Evolutionary conservation across 495 filamentous ascomycete species (phyloP).

Genomic region (Filosporella fistucella): DNA sequence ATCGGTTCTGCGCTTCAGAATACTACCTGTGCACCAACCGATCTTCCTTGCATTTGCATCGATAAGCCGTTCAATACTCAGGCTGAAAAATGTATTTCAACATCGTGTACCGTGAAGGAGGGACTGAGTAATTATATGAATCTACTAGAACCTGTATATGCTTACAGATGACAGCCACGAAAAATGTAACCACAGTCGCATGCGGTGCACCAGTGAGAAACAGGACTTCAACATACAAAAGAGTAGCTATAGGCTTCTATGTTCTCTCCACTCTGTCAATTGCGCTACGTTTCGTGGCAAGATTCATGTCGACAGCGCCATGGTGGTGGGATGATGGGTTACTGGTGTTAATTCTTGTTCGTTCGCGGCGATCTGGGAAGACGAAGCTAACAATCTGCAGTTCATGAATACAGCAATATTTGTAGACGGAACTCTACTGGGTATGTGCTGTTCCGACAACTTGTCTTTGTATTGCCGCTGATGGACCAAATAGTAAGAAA

Average conservation of each 20-base stretch:
- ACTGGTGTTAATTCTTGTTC: not conserved
- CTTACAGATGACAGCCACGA: not conserved
- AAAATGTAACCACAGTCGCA: not conserved
- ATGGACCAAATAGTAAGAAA: constrained; percentile 1
- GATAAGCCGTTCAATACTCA: constrained; percentile 17
- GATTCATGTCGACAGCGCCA: not conserved
- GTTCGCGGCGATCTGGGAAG: not conserved
- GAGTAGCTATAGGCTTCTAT: constrained; percentile 2
- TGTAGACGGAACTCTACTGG: not conserved
- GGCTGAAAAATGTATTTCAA: not conserved
- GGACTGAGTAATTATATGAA: not conserved
- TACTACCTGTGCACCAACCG: constrained; percentile 21
- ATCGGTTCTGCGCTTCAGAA: constrained; percentile 9
- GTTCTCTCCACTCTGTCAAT: not conserved
- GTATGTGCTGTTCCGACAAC: not conserved
- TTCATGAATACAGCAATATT: not conserved
- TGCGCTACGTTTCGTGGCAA: not conserved
- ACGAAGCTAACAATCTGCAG: not conserved
- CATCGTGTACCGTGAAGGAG: not conserved
- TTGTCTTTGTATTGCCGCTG: not conserved
- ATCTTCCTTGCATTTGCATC: constrained; percentile 28
- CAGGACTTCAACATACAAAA: not conserved
- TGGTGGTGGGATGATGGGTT: not conserved
- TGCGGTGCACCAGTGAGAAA: constrained; percentile 13
- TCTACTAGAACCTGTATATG: not conserved